Conservation (phyloP, 202 grass and related monocot species). For the Panicum hallii region DNA sequence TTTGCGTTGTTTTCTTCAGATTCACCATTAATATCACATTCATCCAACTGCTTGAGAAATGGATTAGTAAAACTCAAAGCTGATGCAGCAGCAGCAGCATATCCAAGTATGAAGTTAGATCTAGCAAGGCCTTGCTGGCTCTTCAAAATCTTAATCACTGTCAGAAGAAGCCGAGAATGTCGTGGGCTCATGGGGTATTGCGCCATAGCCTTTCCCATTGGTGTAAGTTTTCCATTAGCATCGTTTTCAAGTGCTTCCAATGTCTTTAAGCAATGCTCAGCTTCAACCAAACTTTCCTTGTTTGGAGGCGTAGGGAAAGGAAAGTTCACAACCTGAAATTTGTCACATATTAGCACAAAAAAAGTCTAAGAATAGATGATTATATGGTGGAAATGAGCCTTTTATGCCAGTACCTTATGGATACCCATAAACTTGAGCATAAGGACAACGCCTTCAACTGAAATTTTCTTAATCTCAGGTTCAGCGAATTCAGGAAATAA, state of each 20-base stretch:
- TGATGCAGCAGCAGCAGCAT: constrained; percentile 76
- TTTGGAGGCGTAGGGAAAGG: constrained; percentile 90
- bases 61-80: constrained; percentile 93
- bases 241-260: constrained; percentile 75
- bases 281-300: constrained; percentile 79
- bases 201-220: constrained; percentile 88
- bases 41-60: constrained; percentile 68
- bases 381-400: constrained; percentile 27
- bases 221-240: constrained; percentile 59
- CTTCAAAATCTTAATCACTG: constrained; percentile 79
- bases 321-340: constrained; percentile 86
- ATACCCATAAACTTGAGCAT: constrained; percentile 94
- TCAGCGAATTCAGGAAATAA: constrained; percentile 88
- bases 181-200: constrained; percentile 90
- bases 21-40: constrained; percentile 39
- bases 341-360: constrained; percentile 33
- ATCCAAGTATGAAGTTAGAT: constrained; percentile 74
- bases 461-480: constrained; percentile 88
- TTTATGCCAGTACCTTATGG: constrained; percentile 62
- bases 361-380: constrained; percentile 36
- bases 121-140: constrained; percentile 54
- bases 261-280: constrained; percentile 76
- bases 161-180: constrained; percentile 93
- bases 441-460: constrained; percentile 92
- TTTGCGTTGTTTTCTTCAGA: constrained; percentile 50